A percentile compares a stretch with the other conserved stretches of the same genome.
These are phyloP conservation scores for Vicia sativa DNA, from an alignment of 306 rosid genomes.

Conservation along the genomic window DNA sequence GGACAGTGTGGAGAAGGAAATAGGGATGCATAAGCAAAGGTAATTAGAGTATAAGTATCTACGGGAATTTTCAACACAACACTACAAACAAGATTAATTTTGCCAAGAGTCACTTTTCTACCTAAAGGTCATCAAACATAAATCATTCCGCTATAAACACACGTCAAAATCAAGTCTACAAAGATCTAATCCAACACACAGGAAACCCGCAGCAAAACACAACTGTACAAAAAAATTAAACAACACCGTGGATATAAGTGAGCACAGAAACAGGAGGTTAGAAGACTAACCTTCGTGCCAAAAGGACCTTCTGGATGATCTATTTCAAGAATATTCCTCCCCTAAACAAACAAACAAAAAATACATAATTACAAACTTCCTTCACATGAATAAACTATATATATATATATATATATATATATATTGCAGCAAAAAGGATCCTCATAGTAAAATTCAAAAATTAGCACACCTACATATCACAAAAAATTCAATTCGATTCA, in stretches of 20 bases:
- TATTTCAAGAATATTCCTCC: conserved; percentile 59
- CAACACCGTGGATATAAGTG: not conserved
- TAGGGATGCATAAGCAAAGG: not conserved
- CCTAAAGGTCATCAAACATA: not conserved
- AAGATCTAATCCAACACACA: conserved; percentile 7
- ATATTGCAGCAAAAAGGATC: not conserved
- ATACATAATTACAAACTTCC: not conserved
- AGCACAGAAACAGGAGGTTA: not conserved
- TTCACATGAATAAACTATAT: not conserved
- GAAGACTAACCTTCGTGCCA: conserved; percentile 76
- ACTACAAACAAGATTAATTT: conserved; percentile 1
- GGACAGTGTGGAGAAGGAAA: not conserved
- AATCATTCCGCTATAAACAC: conserved; percentile 3
- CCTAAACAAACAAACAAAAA: conserved; percentile 46
- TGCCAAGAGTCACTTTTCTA: conserved; percentile 9
- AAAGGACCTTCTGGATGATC: conserved; percentile 78
- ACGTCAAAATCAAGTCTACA: conserved; percentile 1
- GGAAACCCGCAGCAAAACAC: conserved; percentile 1
- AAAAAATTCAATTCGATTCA: conserved; percentile 1
- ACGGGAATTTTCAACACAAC: not conserved
- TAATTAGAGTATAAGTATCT: not conserved
- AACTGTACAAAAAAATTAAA: not conserved
- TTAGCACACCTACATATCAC: not conserved
- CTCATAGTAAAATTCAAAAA: not conserved
- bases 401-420: no score